Conservation (phyloP, 2,329 filamentous ascomycete species). For the Eutypella sp. region DNA sequence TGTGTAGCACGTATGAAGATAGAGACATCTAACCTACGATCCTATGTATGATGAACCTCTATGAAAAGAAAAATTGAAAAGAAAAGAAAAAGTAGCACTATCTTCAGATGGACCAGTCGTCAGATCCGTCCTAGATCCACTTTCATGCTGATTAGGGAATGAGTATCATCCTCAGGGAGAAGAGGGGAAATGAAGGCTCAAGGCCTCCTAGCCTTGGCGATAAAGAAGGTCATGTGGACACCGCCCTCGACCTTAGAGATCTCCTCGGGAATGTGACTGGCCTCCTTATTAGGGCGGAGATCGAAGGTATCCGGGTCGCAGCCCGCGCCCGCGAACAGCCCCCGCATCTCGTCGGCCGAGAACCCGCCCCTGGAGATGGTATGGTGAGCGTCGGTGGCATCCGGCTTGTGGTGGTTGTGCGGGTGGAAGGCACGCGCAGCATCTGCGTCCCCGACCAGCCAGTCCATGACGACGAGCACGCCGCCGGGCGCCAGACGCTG, state of each 20-base stretch:
- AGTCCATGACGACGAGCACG: too few species aligned
- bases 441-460: too few species aligned
- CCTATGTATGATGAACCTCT: too few species aligned
- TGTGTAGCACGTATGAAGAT: too few species aligned
- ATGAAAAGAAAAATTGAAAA: too few species aligned
- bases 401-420: not conserved
- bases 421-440: slow-evolving; percentile 10
- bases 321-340: not conserved
- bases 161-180: too few species aligned
- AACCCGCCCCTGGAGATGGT: not conserved
- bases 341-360: not conserved
- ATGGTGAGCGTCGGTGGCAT: not conserved
- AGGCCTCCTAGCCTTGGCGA: not conserved
- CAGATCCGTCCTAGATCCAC: too few species aligned
- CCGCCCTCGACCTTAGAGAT: not conserved
- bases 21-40: too few species aligned
- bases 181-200: not conserved
- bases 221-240: not conserved
- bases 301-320: not conserved
- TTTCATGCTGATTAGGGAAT: too few species aligned
- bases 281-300: not conserved
- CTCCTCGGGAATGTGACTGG: not conserved
- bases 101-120: too few species aligned
- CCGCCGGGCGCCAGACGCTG: too few species aligned
- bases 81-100: too few species aligned